Base-by-base conservation (phyloP, 2,329 filamentous ascomycete species). In the Ophiostoma himal-ulmi region DNA sequence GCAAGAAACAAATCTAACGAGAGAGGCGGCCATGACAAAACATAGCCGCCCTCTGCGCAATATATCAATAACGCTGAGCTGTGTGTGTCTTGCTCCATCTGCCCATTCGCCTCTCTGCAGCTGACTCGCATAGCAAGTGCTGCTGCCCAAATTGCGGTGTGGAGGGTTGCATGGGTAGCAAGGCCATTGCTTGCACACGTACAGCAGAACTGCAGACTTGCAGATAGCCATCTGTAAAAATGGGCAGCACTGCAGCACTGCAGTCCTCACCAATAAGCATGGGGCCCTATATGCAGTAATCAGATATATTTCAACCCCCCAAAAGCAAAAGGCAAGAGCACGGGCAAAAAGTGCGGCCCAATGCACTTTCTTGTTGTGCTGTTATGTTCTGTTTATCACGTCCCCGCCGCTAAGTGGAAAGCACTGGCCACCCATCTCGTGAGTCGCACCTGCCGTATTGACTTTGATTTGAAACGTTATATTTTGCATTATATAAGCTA, bases 91-190 rank as follows among this genome's bases (percentile, higher is more conserved):
- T 62, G 57, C 13, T 34, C 57, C n/a, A 34, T 11, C 13, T 34
- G 13, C 26, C 20, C 52, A 57, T 57, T 57, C 52, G 52, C 52
- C 52, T 22, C 26, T 62, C 57, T 62, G 57, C 26, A 60, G 22
- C 48, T 37, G 30, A 57, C 62, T 65, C 57, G 36, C 36, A 54
- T 13, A 30, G 22, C 52, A 57, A 57, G 22, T 57, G 66, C 62
- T 30, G 70, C 70, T 44, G 65, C 70, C 70, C 67, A 67, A 71
- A 71, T 70, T 69, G 65, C 68, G 68, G 70, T 71, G 70, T 71
- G 65, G 57, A 62, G 57, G 52, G 26, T 62, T 62, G 57, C 57
- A 62, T 62, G 57, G 57, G 57, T 26, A 62, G 57, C 57, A 62
- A 57, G 52, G 52, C 52, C 52, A 14, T 26, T 26, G 11, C n/a